Evolutionary conservation across 345 rosid species (phyloP).

Genomic region (Punica granatum): DNA sequence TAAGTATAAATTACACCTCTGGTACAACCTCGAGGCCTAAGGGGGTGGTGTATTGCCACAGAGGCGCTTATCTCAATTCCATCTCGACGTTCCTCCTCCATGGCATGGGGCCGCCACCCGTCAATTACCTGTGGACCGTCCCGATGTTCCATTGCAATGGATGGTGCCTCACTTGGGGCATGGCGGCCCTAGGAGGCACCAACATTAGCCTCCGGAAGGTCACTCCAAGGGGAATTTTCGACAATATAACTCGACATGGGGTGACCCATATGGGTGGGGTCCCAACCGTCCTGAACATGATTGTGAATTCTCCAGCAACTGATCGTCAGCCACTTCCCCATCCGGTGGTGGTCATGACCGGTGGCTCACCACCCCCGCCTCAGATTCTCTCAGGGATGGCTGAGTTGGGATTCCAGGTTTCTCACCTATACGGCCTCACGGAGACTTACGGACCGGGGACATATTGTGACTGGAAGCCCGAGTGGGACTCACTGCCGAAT

Average conservation of each 20-base stretch:
- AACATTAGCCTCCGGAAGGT: slow-evolving; percentile 65
- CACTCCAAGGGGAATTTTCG: slow-evolving; percentile 46
- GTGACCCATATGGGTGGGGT: slow-evolving; percentile 90
- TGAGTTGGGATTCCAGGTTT: slow-evolving; percentile 53
- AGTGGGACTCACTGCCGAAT: slow-evolving; percentile 55
- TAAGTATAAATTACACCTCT: slow-evolving; percentile 73
- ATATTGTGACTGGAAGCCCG: slow-evolving; percentile 53
- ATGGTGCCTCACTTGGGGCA: slow-evolving; percentile 84
- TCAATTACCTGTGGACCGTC: slow-evolving; percentile 68
- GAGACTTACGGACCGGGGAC: slow-evolving; percentile 79
- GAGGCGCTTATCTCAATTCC: slow-evolving; percentile 81
- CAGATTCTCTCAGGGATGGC: slow-evolving; percentile 50
- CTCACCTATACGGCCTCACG: slow-evolving; percentile 67
- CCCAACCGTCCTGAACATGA: slow-evolving; percentile 74
- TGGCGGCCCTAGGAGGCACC: slow-evolving; percentile 82
- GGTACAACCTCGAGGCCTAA: slow-evolving; percentile 84
- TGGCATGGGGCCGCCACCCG: slow-evolving; percentile 46
- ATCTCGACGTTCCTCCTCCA: slow-evolving; percentile 53
- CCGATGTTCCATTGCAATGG: slow-evolving; percentile 97
- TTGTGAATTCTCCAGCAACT: slow-evolving; percentile 38
- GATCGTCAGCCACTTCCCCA: slow-evolving; percentile 40
- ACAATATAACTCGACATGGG: slow-evolving; percentile 37
- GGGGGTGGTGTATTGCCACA: slow-evolving; percentile 79
- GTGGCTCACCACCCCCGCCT: slow-evolving; percentile 66
- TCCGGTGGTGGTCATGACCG: slow-evolving; percentile 48